Evolutionary conservation across 1,284 basidiomycete genomes (phyloP).

Genomic region (Coniferiporia sulphurascens): DNA sequence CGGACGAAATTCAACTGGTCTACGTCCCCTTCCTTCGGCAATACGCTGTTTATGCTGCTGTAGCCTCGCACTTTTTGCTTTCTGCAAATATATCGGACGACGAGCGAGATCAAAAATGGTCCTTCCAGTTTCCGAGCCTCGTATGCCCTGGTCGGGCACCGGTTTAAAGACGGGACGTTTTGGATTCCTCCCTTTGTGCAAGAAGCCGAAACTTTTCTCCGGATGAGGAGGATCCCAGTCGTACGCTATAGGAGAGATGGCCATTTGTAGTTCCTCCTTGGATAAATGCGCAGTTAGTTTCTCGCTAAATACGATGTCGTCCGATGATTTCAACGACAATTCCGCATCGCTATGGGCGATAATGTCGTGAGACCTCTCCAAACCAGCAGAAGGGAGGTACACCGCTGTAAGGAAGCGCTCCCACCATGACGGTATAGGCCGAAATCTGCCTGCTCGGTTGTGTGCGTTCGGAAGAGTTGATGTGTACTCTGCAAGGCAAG

Average conservation of each 20-base stretch:
- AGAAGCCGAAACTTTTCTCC: background rate
- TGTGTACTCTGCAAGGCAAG: slow-evolving; percentile 55
- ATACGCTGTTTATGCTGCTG: slow-evolving; percentile 19
- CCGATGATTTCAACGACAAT: slow-evolving; percentile 25
- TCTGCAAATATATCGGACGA: slow-evolving; percentile 22
- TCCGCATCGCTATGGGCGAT: slow-evolving; percentile 30
- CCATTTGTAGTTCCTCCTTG: slow-evolving; percentile 4
- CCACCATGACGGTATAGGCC: slow-evolving; percentile 49
- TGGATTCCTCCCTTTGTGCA: background rate
- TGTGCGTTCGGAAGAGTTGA: slow-evolving; percentile 39
- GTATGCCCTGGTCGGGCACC: background rate
- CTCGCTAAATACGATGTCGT: slow-evolving; percentile 26
- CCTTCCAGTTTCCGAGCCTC: background rate
- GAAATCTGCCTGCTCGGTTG: slow-evolving; percentile 39
- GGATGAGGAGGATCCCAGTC: background rate
- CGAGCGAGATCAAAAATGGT: slow-evolving; percentile 6
- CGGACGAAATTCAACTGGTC: slow-evolving; percentile 47
- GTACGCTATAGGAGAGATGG: background rate
- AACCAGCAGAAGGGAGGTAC: slow-evolving; percentile 15
- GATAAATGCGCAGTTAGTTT: slow-evolving; percentile 16
- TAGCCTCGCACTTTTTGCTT: slow-evolving; percentile 27
- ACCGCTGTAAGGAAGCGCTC: slow-evolving; percentile 36
- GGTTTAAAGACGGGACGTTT: background rate
- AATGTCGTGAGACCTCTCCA: slow-evolving; percentile 18
- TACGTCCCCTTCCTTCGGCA: slow-evolving; percentile 29